These are phyloP conservation scores for Ogataea philodendri DNA, from an alignment of 805 yeast species.

Conservation along the genomic window DNA sequence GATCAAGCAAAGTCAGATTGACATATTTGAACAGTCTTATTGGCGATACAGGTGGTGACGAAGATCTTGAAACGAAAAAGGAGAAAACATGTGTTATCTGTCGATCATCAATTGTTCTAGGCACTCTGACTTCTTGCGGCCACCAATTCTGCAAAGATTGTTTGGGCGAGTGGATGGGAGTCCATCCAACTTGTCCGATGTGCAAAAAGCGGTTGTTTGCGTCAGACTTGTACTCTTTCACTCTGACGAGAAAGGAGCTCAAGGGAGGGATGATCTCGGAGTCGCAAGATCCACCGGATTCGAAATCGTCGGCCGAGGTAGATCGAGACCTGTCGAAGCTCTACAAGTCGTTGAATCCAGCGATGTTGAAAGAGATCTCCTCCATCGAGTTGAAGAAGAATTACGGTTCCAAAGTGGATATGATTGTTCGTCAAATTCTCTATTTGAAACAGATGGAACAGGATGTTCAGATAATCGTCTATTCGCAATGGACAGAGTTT, in stretches of 20 bases:
- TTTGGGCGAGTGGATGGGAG: constrained; percentile 63
- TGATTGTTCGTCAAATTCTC: constrained; percentile 68
- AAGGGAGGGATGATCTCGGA: constrained; percentile 42
- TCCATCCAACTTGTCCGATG: constrained; percentile 67
- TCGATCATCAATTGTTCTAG: constrained; percentile 62
- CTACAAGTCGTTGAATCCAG: constrained; percentile 45
- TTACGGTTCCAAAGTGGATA: constrained; percentile 86
- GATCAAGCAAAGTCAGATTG: constrained; percentile 39
- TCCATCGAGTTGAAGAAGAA: constrained; percentile 42
- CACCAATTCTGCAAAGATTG: constrained; percentile 88
- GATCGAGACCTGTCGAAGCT: constrained; percentile 40
- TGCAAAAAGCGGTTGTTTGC: constrained; percentile 58
- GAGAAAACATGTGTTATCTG: constrained; percentile 74
- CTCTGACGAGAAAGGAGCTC: constrained; percentile 52
- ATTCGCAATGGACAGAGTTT: constrained; percentile 86
- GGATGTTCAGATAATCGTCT: constrained; percentile 75
- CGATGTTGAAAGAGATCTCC: constrained; percentile 44
- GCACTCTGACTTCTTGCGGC: constrained; percentile 86
- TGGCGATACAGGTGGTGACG: constrained; percentile 25
- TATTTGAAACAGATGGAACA: constrained; percentile 59
- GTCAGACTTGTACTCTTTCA: constrained; percentile 66
- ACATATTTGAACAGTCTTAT: constrained; percentile 48
- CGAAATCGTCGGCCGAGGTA: constrained; percentile 6
- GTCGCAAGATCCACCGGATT: constrained; percentile 10
- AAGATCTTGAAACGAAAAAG: constrained; percentile 28